Conservation (phyloP, 2,329 filamentous ascomycete genomes). For the Fusarium cicatricum region DNA sequence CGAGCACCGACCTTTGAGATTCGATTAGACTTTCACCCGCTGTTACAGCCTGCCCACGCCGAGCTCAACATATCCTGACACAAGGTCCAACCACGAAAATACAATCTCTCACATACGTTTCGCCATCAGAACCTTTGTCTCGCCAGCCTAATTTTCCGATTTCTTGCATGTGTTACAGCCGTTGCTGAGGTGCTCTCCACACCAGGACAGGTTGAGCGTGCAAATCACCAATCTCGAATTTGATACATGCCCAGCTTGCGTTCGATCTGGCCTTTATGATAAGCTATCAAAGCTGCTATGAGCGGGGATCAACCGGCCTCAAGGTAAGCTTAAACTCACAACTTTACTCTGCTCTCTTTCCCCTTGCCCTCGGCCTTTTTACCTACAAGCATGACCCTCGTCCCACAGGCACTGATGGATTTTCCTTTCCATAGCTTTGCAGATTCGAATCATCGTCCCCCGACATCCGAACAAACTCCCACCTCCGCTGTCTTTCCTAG, state of each 20-base stretch:
- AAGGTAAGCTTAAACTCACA: conserved; percentile 54
- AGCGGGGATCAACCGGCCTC: conserved; percentile 65
- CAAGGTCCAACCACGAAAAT: conserved; percentile 11
- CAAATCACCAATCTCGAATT: conserved; percentile 32
- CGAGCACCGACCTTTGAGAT: conserved; percentile 36
- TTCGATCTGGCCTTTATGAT: conserved; percentile 38
- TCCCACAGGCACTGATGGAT: conserved; percentile 47
- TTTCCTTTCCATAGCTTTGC: conserved; percentile 61
- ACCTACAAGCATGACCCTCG: conserved; percentile 16
- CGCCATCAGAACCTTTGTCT: neutral
- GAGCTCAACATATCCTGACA: conserved; percentile 23
- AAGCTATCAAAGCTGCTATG: conserved; percentile 61
- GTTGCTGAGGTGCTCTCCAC: conserved; percentile 25
- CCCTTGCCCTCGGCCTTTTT: conserved; percentile 18
- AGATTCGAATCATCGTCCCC: conserved; percentile 68
- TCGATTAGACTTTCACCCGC: conserved; percentile 34
- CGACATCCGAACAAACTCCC: conserved; percentile 66
- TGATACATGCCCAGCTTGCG: conserved; percentile 23
- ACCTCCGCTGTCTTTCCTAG: conserved; percentile 62
- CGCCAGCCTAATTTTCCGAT: conserved; percentile 10
- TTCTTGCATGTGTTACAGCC: conserved; percentile 31
- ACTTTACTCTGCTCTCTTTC: conserved; percentile 6
- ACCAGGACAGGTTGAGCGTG: conserved; percentile 27
- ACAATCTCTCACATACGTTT: conserved; percentile 6
- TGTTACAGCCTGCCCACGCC: conserved; percentile 29